Conservation (phyloP, 768 basidiomycete species). For the Tylopilus sp. region DNA sequence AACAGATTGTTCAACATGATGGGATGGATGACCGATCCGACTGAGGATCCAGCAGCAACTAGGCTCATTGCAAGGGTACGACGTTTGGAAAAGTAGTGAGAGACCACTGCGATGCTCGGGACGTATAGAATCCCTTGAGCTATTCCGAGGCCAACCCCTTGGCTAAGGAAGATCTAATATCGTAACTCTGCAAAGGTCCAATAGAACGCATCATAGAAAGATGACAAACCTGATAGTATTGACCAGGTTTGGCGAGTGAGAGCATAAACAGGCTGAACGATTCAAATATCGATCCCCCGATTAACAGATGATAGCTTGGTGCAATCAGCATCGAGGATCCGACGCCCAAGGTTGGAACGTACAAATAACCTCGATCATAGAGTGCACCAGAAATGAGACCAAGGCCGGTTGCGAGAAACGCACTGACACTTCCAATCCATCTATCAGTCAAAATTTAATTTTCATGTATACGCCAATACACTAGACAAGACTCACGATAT, state of each 20-base stretch:
- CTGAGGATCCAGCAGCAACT: constrained; percentile 37
- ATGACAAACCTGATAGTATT: constrained; percentile 41
- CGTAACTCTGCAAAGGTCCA: background rate
- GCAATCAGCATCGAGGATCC: background rate
- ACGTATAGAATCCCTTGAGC: constrained; percentile 45
- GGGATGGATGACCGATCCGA: constrained; percentile 25
- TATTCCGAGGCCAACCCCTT: constrained; percentile 47
- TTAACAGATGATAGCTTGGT: constrained; percentile 41
- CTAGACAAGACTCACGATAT: constrained; percentile 32
- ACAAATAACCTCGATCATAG: constrained; percentile 55
- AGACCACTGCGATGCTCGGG: constrained; percentile 41
- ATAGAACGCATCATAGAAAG: background rate
- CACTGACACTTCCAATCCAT: constrained; percentile 48
- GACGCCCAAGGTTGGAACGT: background rate
- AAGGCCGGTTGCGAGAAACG: constrained; percentile 36
- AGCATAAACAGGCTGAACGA: constrained; percentile 42
- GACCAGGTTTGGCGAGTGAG: constrained; percentile 39
- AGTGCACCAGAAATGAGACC: constrained; percentile 43
- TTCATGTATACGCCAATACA: background rate
- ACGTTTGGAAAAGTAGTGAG: constrained; percentile 42
- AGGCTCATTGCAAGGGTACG: constrained; percentile 45
- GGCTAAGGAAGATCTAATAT: constrained; percentile 43
- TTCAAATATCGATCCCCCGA: constrained; percentile 44
- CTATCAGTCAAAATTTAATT: constrained; percentile 13
- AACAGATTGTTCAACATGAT: constrained; percentile 32